Evolutionary conservation across 73 alveolate species (phyloP).

Genomic region (Paramecium octaurelia): DNA sequence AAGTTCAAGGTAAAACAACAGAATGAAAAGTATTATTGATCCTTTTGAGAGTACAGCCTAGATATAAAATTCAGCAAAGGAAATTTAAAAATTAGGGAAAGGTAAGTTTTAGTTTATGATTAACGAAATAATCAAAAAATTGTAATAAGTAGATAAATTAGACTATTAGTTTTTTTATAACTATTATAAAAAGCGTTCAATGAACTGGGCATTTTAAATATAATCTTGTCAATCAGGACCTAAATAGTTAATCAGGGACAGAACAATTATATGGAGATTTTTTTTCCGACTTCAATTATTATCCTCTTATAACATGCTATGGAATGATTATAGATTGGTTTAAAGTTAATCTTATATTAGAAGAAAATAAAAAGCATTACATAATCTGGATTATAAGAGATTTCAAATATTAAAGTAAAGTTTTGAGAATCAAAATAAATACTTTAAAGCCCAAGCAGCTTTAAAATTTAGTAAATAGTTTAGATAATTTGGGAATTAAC

Average conservation of each 20-base stretch:
- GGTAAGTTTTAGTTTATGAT: not conserved
- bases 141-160: not conserved
- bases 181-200: not conserved
- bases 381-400: conserved; percentile 4
- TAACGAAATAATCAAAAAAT: not conserved
- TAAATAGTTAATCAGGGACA: not conserved
- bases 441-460: not conserved
- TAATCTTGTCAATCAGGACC: not conserved
- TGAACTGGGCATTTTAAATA: not conserved
- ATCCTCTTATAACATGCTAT: not conserved
- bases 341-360: not conserved
- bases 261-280: not conserved
- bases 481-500: not conserved
- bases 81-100: not conserved
- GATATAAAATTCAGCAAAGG: not conserved
- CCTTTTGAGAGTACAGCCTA: not conserved
- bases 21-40: not conserved
- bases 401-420: not conserved
- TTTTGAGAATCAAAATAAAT: not conserved
- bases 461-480: not conserved
- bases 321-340: conserved; percentile 3
- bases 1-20: not conserved
- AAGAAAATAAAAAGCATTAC: not conserved
- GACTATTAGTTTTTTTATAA: not conserved
- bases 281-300: not conserved